phyloP scores from a whole-genome alignment of 2,329 filamentous ascomycete genomes.

The Capronia americana region DNA sequence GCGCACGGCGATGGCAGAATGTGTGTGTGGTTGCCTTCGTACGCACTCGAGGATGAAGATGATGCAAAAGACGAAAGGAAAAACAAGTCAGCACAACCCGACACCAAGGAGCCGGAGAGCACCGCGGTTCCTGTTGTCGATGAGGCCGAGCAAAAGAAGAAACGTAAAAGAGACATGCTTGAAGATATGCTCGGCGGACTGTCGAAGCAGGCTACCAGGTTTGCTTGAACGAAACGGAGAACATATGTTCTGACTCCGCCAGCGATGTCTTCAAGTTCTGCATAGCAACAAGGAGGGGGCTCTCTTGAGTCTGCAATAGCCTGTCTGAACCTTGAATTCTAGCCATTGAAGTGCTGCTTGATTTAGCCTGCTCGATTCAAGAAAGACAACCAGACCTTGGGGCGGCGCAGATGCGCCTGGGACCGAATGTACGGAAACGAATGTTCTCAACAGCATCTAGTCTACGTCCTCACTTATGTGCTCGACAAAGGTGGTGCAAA shows the following conservation, averaged over 20 bases:
- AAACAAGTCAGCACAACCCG: neutral
- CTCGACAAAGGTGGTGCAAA: too few species aligned
- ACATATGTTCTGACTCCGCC: neutral
- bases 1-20: slow-evolving; percentile 85
- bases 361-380: neutral
- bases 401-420: neutral
- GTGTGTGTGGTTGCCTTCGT: slow-evolving; percentile 67
- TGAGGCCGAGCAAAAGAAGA: slow-evolving; percentile 55
- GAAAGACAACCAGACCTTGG: neutral
- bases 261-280: neutral
- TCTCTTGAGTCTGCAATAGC: too few species aligned
- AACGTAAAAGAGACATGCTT: slow-evolving; percentile 76
- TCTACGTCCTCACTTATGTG: neutral
- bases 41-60: slow-evolving; percentile 51
- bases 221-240: neutral
- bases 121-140: slow-evolving; percentile 6
- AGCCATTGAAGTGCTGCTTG: neutral
- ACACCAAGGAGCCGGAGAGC: slow-evolving; percentile 6
- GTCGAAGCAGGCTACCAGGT: neutral
- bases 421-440: neutral
- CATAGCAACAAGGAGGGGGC: neutral
- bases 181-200: slow-evolving; percentile 81
- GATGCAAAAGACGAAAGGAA: slow-evolving; percentile 46
- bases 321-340: neutral
- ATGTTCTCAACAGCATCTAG: neutral